phyloP scores from a whole-genome alignment of 305 asterid species.

The Euphrasia arctica region DNA sequence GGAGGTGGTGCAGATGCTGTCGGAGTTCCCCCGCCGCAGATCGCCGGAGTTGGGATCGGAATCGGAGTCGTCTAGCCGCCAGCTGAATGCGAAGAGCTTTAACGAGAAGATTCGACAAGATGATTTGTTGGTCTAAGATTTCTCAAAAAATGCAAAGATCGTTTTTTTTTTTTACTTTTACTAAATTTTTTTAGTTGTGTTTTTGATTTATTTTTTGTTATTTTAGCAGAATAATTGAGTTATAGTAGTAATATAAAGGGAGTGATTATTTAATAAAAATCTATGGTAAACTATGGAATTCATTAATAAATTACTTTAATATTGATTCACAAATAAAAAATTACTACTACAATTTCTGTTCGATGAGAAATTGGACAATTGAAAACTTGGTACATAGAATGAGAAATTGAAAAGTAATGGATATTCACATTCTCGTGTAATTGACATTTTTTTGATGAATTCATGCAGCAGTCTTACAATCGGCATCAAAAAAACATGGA shows the following conservation, averaged over 20 bases:
- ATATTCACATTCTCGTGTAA: too few species aligned
- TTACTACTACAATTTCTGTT: too few species aligned
- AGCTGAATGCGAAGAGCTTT: conserved; percentile 24
- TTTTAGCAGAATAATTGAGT: too few species aligned
- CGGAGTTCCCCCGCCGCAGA: conserved; percentile 66
- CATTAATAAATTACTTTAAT: too few species aligned
- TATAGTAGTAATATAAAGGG: too few species aligned
- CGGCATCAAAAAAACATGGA: conserved; percentile 17
- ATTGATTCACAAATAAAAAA: too few species aligned
- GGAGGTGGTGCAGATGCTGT: conserved; percentile 92
- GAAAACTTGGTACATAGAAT: too few species aligned
- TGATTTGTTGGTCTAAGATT: conserved; percentile 36
- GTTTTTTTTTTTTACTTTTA: background rate
- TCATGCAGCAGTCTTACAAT: conserved; percentile 15
- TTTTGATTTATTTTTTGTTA: background rate
- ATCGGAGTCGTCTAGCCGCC: conserved; percentile 36
- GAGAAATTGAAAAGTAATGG: too few species aligned
- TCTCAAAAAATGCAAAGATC: background rate
- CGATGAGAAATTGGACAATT: too few species aligned
- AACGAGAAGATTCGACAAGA: conserved; percentile 22
- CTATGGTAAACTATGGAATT: too few species aligned
- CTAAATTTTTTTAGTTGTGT: background rate
- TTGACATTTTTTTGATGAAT: background rate
- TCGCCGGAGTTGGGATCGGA: conserved; percentile 46
- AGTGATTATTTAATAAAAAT: too few species aligned